Evolutionary conservation across 2,329 filamentous ascomycete genomes (phyloP), one percentile per base, ranked within the genome.

Genomic region (Pyricularia grisea): DNA sequence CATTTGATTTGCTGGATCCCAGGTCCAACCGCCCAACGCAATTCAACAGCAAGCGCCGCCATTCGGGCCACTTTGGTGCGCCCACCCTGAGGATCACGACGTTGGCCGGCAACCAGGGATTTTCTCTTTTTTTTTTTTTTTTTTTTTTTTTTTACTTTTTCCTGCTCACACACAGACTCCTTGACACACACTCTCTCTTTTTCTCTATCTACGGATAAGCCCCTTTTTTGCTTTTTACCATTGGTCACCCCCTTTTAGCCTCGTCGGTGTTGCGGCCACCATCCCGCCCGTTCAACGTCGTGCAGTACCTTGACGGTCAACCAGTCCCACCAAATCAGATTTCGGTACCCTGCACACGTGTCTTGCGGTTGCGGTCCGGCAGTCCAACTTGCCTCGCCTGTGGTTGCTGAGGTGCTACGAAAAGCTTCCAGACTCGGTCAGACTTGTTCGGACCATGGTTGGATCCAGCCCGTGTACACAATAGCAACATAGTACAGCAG

Each of bases 301-400:
- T 20, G 2, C 42, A 50, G 42, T 50, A 50, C 42, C 42, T 50
- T n/a, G 42, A 20, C 42, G 14, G 42, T 17, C 42, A n/a, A n/a
- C 58, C 58, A 23, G 60, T 28, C 60, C 27, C 60, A 63, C 60
- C 60, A 63, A 63, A 63, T 63, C 60, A 63, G 60, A 63, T 63
- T 63, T 30, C 60, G 60, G 60, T 63, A 63, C 60, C 60, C 12
- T 63, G 14, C 3, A 28, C 60, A 63, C 60, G 60, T 63, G 60
- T 17, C 20, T 63, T 50, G 9, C 30, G 60, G 60, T 63, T 63
- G 60, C 25, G 60, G 60, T 63, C 25, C 60, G 60, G 60, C 25
- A 63, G 25, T 63, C 27, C 60, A 30, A 30, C 60, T 63, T 23
- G 60, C 60, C 60, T 27, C 42, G 42, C 42, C 17, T 50, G 14